These are phyloP conservation scores for Hymenoscyphus fraxineus DNA, from an alignment of 2,329 filamentous ascomycete species.

Conservation along the genomic window DNA sequence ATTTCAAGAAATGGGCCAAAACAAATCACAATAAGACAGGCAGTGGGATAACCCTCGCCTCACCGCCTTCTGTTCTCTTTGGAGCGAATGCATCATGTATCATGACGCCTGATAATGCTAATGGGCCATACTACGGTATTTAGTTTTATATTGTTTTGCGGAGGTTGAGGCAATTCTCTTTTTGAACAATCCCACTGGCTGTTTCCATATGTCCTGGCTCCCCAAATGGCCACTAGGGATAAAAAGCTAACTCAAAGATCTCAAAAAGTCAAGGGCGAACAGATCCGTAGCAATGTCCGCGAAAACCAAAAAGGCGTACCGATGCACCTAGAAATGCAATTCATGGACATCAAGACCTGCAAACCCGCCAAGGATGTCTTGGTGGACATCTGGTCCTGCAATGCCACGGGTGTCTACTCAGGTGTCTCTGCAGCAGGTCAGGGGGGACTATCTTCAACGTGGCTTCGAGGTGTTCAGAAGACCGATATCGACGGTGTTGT, in stretches of 20 bases:
- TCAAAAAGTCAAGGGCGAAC: constrained; percentile 43
- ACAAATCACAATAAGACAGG: constrained; percentile 12
- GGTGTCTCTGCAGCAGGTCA: constrained; percentile 12
- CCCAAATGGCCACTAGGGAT: no score
- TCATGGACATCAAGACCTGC: constrained; percentile 52
- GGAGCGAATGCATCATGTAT: constrained; percentile 39
- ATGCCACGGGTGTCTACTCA: constrained; percentile 22
- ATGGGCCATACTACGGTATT: constrained; percentile 48
- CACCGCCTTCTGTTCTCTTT: constrained; percentile 7
- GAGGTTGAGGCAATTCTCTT: no score
- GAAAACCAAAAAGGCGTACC: constrained; percentile 46
- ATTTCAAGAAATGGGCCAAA: constrained; percentile 13
- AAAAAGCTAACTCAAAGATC: no score
- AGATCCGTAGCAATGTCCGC: constrained; percentile 44
- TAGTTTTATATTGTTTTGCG: no score
- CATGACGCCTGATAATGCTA: constrained; percentile 48
- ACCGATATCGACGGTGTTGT: constrained; percentile 40
- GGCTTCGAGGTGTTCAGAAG: constrained; percentile 38
- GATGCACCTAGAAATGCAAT: constrained; percentile 48
- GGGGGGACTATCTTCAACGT: constrained; percentile 7
- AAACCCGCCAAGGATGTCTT: constrained; percentile 45
- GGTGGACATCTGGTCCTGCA: constrained; percentile 48
- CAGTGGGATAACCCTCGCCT: not conserved
- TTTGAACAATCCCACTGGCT: no score
- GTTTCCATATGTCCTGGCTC: no score